phyloP scores from a whole-genome alignment of 2,329 filamentous ascomycete genomes.

The Camptophora hylomeconis region DNA sequence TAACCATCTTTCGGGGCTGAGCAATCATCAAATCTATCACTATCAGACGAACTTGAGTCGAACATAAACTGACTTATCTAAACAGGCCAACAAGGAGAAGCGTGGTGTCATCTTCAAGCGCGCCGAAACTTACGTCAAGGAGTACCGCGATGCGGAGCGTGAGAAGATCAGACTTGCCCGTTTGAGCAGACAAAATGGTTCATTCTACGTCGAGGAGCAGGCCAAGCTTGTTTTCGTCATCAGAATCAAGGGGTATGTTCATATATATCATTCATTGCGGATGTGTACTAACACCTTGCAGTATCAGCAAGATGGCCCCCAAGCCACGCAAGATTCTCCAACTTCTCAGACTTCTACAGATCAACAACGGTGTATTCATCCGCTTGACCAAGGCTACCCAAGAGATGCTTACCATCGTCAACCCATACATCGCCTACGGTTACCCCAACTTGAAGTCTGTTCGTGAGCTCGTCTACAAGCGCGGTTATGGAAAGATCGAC shows the following conservation, averaged over 20 bases:
- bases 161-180: slow-evolving; percentile 94
- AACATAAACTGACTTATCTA: slow-evolving; percentile 14
- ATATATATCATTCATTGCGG: background rate
- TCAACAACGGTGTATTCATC: slow-evolving; percentile 99
- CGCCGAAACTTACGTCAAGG: slow-evolving; percentile 98
- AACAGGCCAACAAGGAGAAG: slow-evolving; percentile 96
- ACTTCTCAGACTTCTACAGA: slow-evolving; percentile 97
- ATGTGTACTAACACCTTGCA: slow-evolving; percentile 20
- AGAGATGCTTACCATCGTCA: slow-evolving; percentile 96
- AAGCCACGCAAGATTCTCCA: slow-evolving; percentile 99
- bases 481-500: slow-evolving; percentile 96
- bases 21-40: slow-evolving; percentile 2
- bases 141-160: slow-evolving; percentile 96
- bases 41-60: background rate
- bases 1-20: slow-evolving; percentile 99
- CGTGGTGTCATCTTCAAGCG: slow-evolving; percentile 98
- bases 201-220: slow-evolving; percentile 89
- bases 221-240: slow-evolving; percentile 94
- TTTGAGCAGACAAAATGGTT: slow-evolving; percentile 79
- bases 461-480: slow-evolving; percentile 99
- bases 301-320: slow-evolving; percentile 99
- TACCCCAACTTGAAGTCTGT: slow-evolving; percentile 99
- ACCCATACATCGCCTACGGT: slow-evolving; percentile 98
- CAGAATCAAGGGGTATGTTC: slow-evolving; percentile 85
- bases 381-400: slow-evolving; percentile 92